Conservation (phyloP, 2,329 filamentous ascomycete species). For the Elsinoe necatrix region DNA sequence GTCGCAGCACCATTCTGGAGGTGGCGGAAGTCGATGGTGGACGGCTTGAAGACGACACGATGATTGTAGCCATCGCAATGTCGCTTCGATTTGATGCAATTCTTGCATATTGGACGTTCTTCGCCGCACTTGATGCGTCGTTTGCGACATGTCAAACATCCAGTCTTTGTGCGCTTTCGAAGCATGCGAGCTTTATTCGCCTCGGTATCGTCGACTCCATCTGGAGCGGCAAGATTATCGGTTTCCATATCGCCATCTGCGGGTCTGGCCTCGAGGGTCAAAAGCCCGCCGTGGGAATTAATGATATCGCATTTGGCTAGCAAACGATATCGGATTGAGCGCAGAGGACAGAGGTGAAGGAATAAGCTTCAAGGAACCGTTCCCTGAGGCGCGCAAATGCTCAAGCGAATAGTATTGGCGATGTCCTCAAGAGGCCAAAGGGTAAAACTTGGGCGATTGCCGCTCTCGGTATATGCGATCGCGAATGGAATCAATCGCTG, state of each 20-base stretch:
- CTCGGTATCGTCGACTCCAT: conserved; percentile 2
- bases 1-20: conserved; percentile 35
- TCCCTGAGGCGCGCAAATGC: not conserved
- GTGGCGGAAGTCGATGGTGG: conserved; percentile 50
- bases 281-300: not conserved
- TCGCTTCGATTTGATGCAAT: conserved; percentile 79
- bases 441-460: not conserved
- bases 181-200: conserved; percentile 3
- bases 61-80: conserved; percentile 78
- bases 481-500: not conserved
- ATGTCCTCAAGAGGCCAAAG: not conserved
- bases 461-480: not conserved
- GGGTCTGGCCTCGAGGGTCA: not conserved
- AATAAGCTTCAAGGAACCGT: not conserved
- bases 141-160: conserved; percentile 86
- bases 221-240: not conserved
- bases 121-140: conserved; percentile 97
- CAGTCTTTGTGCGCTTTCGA: conserved; percentile 75
- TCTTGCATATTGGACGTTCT: conserved; percentile 70
- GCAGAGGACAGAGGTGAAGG: not conserved
- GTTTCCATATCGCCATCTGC: conserved; percentile 6
- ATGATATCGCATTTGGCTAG: conserved; percentile 1
- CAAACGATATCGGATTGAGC: too few relatives aligned
- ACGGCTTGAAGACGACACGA: conserved; percentile 71
- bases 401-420: not conserved